Conservation (phyloP, 371 early-diverging fungal genomes). For the Neoconidiobolus thromboides region DNA sequence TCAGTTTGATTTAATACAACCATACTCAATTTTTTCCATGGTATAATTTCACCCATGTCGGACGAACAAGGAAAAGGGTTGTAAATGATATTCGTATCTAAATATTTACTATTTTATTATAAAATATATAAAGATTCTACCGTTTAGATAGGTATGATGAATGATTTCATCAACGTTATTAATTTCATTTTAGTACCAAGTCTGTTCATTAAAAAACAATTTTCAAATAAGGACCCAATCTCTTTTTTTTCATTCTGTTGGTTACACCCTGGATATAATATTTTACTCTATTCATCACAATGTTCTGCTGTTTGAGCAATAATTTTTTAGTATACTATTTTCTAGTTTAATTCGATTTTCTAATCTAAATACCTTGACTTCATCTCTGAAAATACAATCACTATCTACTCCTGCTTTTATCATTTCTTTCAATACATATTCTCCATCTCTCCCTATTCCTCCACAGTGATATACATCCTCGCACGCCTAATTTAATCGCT, state of each 20-base stretch:
- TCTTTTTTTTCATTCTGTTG: constrained; percentile 49
- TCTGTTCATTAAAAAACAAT: too few relatives aligned
- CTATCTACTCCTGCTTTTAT: constrained; percentile 27
- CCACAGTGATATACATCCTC: constrained; percentile 52
- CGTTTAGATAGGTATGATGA: too few relatives aligned
- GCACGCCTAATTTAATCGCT: constrained; percentile 25
- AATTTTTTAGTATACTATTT: constrained; percentile 48
- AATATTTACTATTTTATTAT: too few relatives aligned
- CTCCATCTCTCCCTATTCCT: constrained; percentile 65
- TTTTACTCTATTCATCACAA: constrained; percentile 66
- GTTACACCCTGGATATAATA: constrained; percentile 71
- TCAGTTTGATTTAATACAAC: too few relatives aligned
- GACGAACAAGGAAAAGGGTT: too few relatives aligned
- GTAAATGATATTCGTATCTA: too few relatives aligned
- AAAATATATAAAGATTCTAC: too few relatives aligned
- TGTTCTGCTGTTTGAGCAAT: constrained; percentile 50
- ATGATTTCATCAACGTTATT: too few relatives aligned
- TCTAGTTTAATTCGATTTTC: neutral
- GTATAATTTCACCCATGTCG: too few relatives aligned
- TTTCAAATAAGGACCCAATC: constrained; percentile 26
- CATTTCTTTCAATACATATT: constrained; percentile 47
- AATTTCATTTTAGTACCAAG: too few relatives aligned
- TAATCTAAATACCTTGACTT: constrained; percentile 12
- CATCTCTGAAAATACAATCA: constrained; percentile 15
- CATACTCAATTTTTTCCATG: too few relatives aligned